Percentiles rank a stretch among this genome's conserved stretches.
Conservation (phyloP, 192 early-diverging fungal species). For the Coemansia sp. region DNA sequence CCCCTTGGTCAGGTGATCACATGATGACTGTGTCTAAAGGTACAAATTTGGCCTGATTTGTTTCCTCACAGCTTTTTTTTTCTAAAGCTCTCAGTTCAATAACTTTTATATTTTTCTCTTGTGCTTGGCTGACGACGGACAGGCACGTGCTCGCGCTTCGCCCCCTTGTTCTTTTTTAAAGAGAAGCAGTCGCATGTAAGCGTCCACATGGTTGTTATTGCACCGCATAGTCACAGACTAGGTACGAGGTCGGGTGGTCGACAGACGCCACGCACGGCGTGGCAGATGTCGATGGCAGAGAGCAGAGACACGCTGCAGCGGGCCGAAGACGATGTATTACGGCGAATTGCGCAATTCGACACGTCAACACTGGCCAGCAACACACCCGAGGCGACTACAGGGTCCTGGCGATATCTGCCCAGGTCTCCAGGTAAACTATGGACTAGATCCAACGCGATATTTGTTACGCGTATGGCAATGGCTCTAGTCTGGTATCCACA, state of each 20-base stretch:
- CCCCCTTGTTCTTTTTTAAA: background rate
- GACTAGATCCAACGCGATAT: slow-evolving; percentile 19
- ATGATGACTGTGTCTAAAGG: background rate
- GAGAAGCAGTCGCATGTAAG: background rate
- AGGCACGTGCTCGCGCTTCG: background rate
- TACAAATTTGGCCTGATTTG: background rate
- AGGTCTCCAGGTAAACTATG: slow-evolving; percentile 15
- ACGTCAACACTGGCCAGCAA: slow-evolving; percentile 1
- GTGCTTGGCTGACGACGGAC: background rate
- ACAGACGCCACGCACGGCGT: background rate
- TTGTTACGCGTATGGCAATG: slow-evolving; percentile 5
- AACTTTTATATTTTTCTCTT: background rate
- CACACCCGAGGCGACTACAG: background rate
- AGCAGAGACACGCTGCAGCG: slow-evolving; percentile 1
- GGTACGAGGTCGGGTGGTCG: background rate
- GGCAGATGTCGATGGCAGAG: background rate
- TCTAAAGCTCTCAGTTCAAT: background rate
- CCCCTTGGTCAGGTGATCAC: slow-evolving; percentile 2
- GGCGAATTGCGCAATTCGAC: slow-evolving; percentile 10
- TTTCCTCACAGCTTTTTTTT: background rate
- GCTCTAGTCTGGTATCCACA: slow-evolving; percentile 26
- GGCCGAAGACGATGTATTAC: slow-evolving; percentile 28
- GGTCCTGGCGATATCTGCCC: background rate
- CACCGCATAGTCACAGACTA: background rate
- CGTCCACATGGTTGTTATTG: background rate